Evolutionary conservation across 257 asterid genomes (phyloP).

Genomic region (Solanum microdontum): DNA sequence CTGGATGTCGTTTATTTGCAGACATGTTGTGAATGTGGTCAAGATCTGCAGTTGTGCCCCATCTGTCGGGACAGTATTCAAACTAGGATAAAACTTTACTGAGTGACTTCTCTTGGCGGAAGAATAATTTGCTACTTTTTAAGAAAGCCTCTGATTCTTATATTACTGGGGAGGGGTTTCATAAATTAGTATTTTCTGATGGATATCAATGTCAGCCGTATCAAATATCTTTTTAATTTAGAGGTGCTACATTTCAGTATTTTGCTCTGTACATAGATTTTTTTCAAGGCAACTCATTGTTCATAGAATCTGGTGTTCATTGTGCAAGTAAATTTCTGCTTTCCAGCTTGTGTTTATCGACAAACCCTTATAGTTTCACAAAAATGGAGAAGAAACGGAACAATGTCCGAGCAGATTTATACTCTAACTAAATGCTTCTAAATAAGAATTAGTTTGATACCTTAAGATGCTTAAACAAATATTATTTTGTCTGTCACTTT

Average conservation of each 20-base stretch:
- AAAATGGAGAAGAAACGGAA: neutral
- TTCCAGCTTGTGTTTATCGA: neutral
- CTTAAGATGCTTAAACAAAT: neutral
- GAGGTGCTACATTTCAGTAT: neutral
- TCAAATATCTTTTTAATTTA: neutral
- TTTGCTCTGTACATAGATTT: conserved; percentile 3
- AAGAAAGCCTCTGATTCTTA: neutral
- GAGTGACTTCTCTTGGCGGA: neutral
- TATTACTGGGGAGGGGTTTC: neutral
- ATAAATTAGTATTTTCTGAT: neutral
- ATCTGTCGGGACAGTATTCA: conserved; percentile 54
- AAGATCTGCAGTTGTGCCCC: conserved; percentile 57
- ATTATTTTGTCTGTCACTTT: neutral
- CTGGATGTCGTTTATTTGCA: conserved; percentile 9
- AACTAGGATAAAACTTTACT: conserved; percentile 82
- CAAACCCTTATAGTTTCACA: neutral
- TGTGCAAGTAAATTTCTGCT: neutral
- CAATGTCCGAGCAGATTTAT: neutral
- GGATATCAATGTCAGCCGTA: neutral
- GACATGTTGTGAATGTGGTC: conserved; percentile 83
- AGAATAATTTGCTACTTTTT: neutral
- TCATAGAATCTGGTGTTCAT: neutral
- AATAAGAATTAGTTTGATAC: neutral
- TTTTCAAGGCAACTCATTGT: neutral
- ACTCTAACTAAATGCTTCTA: neutral